A percentile compares a stretch with the other conserved stretches of the same genome.
Evolutionary conservation across 805 yeast genomes (phyloP).

Genomic region (Zygosaccharomyces bisporus): DNA sequence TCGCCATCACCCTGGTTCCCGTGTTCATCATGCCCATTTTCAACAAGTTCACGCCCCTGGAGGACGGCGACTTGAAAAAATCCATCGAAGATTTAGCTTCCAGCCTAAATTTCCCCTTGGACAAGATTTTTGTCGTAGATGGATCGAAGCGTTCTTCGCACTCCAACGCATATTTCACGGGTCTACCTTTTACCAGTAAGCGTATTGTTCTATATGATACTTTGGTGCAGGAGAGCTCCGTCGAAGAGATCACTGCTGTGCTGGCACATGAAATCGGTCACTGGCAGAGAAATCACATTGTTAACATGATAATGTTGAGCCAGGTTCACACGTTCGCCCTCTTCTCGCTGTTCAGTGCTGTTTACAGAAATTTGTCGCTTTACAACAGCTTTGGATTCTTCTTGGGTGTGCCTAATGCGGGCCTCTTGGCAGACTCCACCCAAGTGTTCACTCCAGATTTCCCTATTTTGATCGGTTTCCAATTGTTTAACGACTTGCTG

Average conservation of each 20-base stretch:
- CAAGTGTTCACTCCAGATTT: constrained; percentile 39
- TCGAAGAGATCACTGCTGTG: constrained; percentile 84
- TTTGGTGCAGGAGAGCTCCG: constrained; percentile 71
- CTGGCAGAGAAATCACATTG: constrained; percentile 87
- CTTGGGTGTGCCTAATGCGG: constrained; percentile 11
- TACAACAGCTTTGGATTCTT: constrained; percentile 76
- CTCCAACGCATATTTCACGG: constrained; percentile 94
- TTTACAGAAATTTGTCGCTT: constrained; percentile 73
- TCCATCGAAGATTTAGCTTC: constrained; percentile 78
- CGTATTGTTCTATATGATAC: constrained; percentile 94
- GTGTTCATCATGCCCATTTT: constrained; percentile 87
- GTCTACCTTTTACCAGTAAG: constrained; percentile 89
- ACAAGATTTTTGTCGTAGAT: constrained; percentile 82
- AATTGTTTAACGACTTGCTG: constrained; percentile 72
- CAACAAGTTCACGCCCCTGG: constrained; percentile 85
- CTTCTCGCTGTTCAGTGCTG: constrained; percentile 73
- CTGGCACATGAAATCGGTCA: constrained; percentile 99
- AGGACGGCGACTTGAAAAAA: constrained; percentile 80
- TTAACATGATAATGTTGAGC: constrained; percentile 63
- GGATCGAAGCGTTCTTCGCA: constrained; percentile 97
- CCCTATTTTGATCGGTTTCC: constrained; percentile 79
- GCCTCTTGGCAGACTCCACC: constrained; percentile 11
- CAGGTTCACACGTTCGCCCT: constrained; percentile 62
- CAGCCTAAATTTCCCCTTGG: constrained; percentile 77
- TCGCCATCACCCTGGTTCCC: constrained; percentile 74